These are phyloP conservation scores for Trametes sanguinea DNA, from an alignment of 768 basidiomycete genomes.

Conservation along the genomic window DNA sequence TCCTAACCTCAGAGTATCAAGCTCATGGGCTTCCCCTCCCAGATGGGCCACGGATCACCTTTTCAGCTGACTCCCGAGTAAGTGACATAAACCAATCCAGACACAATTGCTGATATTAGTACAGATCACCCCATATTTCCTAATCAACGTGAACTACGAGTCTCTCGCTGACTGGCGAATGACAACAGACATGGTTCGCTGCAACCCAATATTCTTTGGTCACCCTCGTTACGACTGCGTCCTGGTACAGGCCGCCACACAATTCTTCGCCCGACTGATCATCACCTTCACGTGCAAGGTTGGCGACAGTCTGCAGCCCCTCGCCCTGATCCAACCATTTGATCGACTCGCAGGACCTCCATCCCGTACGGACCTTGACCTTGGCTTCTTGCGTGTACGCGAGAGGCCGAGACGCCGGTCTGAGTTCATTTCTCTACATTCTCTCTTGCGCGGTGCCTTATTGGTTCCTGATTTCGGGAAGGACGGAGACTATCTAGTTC, in stretches of 20 bases:
- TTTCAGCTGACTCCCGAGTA: neutral
- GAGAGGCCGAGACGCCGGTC: neutral
- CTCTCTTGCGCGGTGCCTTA: neutral
- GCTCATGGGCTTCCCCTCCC: neutral
- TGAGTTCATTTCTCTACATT: neutral
- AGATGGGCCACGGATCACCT: neutral
- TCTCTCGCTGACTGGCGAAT: neutral
- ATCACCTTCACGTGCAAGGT: neutral
- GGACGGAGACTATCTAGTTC: neutral
- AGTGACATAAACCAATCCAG: neutral
- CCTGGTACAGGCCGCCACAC: neutral
- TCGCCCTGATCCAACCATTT: neutral
- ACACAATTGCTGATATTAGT: neutral
- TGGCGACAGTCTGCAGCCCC: neutral
- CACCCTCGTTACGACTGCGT: neutral
- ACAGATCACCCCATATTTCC: neutral
- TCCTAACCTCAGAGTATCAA: neutral
- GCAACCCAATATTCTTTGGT: conserved; percentile 1
- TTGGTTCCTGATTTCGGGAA: neutral
- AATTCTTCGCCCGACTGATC: neutral
- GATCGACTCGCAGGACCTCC: neutral
- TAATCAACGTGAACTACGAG: conserved; percentile 2
- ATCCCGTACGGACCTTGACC: neutral
- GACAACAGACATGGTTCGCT: neutral
- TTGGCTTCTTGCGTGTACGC: neutral